Percentiles rank a stretch among this genome's conserved stretches.
These are phyloP conservation scores for Plenodomus tracheiphilus DNA, from an alignment of 2,329 filamentous ascomycete species.

Conservation along the genomic window DNA sequence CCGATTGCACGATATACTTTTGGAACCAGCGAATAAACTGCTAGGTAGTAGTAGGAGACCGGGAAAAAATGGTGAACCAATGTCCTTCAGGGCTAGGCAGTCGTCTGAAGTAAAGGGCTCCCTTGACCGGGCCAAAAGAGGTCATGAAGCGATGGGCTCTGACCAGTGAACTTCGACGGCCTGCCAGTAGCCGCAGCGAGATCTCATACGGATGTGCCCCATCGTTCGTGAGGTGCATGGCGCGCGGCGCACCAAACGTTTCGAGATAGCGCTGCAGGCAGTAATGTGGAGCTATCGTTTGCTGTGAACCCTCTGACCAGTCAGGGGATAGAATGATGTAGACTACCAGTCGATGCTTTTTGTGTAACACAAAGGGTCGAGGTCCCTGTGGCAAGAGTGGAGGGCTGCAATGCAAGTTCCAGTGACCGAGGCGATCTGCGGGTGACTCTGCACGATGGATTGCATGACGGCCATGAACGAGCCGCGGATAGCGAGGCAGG, in stretches of 20 bases:
- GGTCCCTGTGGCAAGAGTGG: conserved; percentile 24
- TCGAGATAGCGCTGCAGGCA: conserved; percentile 37
- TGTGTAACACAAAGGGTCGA: conserved; percentile 35
- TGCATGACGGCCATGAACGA: conserved; percentile 32
- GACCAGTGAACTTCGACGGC: conserved; percentile 19
- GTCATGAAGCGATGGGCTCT: conserved; percentile 5
- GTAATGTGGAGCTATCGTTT: conserved; percentile 29
- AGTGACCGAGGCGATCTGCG: conserved; percentile 40
- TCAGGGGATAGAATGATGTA: conserved; percentile 12
- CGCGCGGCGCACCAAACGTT: conserved; percentile 35
- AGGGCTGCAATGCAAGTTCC: conserved; percentile 33
- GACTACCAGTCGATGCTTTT: conserved; percentile 36
- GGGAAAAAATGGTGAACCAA: not conserved
- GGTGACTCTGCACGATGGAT: conserved; percentile 45
- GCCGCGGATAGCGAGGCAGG: conserved; percentile 22
- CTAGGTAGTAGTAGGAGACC: not conserved
- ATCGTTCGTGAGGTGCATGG: conserved; percentile 28
- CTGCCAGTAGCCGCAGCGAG: conserved; percentile 33
- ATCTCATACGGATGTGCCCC: conserved; percentile 26
- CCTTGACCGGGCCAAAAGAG: conserved; percentile 27
- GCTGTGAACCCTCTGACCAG: conserved; percentile 21
- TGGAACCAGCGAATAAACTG: not conserved
- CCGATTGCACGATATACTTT: conserved; percentile 20
- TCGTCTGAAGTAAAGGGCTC: conserved; percentile 3
- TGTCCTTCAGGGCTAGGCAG: not conserved